phyloP scores from a whole-genome alignment of 768 basidiomycete species.

The Lentinula sp. region DNA sequence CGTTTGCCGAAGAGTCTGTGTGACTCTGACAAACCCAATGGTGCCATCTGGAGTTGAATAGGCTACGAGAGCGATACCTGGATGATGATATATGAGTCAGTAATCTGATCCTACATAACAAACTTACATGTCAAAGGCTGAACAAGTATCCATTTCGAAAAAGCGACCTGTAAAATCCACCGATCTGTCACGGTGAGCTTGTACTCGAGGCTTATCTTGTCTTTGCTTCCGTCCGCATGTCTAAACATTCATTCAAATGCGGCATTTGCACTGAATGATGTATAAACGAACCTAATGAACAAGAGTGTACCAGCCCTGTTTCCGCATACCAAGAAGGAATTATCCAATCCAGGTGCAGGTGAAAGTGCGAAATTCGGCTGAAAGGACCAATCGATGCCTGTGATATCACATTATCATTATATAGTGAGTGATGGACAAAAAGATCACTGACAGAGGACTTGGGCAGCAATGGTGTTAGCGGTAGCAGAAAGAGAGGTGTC shows the following conservation, averaged over 20 bases:
- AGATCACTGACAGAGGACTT: slow-evolving; percentile 40
- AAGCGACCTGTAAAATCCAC: slow-evolving; percentile 62
- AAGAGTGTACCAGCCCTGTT: slow-evolving; percentile 58
- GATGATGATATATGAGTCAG: neutral
- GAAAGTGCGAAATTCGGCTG: slow-evolving; percentile 50
- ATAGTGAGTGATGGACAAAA: neutral
- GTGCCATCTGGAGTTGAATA: slow-evolving; percentile 56
- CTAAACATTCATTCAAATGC: slow-evolving; percentile 11
- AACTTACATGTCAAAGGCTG: slow-evolving; percentile 11
- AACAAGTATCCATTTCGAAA: slow-evolving; percentile 47
- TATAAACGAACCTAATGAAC: slow-evolving; percentile 44
- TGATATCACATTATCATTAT: neutral
- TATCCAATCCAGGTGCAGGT: slow-evolving; percentile 46
- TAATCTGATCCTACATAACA: neutral
- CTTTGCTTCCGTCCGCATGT: slow-evolving; percentile 13
- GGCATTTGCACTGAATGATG: neutral
- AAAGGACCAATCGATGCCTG: slow-evolving; percentile 68
- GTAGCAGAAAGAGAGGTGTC: slow-evolving; percentile 9
- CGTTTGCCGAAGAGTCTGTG: slow-evolving; percentile 33
- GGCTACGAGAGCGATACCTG: slow-evolving; percentile 56
- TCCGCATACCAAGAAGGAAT: slow-evolving; percentile 65
- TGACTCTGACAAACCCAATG: slow-evolving; percentile 48
- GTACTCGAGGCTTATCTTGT: slow-evolving; percentile 18
- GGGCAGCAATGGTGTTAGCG: slow-evolving; percentile 39
- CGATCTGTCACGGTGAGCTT: slow-evolving; percentile 38